A percentile compares a stretch with the other conserved stretches of the same genome.
phyloP scores from a whole-genome alignment of 345 rosid species.

The Alliaria petiolata region DNA sequence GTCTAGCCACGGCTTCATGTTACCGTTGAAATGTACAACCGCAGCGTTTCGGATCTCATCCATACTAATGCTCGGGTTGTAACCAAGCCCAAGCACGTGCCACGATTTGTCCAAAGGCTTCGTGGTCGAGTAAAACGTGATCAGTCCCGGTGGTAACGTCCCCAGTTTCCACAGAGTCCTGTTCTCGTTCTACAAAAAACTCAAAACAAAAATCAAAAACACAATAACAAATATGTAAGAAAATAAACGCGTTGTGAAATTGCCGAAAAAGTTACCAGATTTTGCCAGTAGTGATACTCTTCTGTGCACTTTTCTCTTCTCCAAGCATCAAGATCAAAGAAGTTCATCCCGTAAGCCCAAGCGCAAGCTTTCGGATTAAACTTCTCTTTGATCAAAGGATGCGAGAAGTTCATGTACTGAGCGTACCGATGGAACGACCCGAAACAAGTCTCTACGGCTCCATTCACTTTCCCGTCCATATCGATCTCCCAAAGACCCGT shows the following conservation, averaged over 20 bases:
- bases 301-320: conserved; percentile 97
- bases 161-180: conserved; percentile 91
- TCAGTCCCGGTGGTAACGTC: conserved; percentile 88
- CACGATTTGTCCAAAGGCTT: conserved; percentile 93
- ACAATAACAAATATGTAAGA: background rate
- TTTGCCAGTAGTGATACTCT: conserved; percentile 98
- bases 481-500: conserved; percentile 94
- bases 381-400: conserved; percentile 89
- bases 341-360: conserved; percentile 99
- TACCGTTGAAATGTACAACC: conserved; percentile 92
- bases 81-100: conserved; percentile 96
- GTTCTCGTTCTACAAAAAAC: conserved; percentile 84
- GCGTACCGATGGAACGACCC: conserved; percentile 97
- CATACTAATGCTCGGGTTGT: conserved; percentile 91
- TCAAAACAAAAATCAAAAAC: conserved; percentile 5
- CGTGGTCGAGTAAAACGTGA: conserved; percentile 90
- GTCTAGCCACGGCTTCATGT: conserved; percentile 98
- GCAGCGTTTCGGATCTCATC: conserved; percentile 92
- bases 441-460: conserved; percentile 97
- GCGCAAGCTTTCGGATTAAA: conserved; percentile 98
- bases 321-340: conserved; percentile 99
- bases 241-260: background rate
- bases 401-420: conserved; percentile 97
- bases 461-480: conserved; percentile 97
- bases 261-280: conserved; percentile 49